Base-by-base conservation (phyloP, 140 eudicot species). In the Cichorium intybus region DNA sequence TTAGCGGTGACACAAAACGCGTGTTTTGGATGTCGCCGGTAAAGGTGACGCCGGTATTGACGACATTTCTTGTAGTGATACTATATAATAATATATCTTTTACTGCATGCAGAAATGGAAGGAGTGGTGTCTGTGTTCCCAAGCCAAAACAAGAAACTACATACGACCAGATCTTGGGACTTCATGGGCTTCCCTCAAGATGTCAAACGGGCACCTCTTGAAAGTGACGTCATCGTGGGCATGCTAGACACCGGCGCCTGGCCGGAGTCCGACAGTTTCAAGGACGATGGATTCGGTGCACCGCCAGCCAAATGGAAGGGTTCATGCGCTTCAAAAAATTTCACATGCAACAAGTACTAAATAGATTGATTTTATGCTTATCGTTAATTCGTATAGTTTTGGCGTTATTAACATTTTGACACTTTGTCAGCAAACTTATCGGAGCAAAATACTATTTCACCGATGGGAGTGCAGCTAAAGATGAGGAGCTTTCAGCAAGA, bases 301-400 rank as follows among this genome's bases (percentile, higher is more conserved):
- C 78, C 80, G 31, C 89, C 89, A 10, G 28, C 71, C 24, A 76
- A 74, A 56, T 83, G 89, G 89, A 83, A 83, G 51, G 89, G 85
- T 57, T 67, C 64, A 28, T 80, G 85, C 53, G 63, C 66, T 51
- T 58, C 84, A 35, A 33, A 49, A 23, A 79, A 83, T 24, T 79
- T 83, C 72, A 75, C 76, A 1, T 83, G 89, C 76, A 83, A 79
- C 82, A 83, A 76, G 89, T 79, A 78, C 41, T 2, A 12, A 10
- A 64, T 34, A 56, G 20, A 35, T 50, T 33, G 6, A 48, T 10
- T 24, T 6, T 18, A 6, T 29, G 45, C 33, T 34, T 10, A 2
- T 15, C 6, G 16, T 53, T 24, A 20, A 60, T 22, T 48, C 12
- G n/a, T 31, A 31, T 31, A 31, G 35, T 31, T 1, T 7, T 21